Base-by-base conservation (phyloP, 1,139 yeast genomes). In the Geotrichum phurueaensis region DNA sequence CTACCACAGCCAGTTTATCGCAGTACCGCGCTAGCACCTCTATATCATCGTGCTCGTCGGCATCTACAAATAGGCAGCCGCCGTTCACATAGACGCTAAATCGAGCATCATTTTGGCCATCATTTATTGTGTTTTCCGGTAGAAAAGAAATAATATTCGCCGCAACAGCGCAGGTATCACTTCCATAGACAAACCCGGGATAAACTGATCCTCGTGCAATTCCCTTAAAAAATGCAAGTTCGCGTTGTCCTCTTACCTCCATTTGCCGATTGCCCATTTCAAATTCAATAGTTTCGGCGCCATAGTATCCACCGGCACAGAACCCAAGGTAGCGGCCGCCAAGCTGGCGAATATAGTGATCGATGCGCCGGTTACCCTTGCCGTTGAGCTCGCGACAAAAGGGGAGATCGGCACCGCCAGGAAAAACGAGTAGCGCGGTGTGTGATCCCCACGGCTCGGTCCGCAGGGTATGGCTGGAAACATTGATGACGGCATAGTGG, bases 361-460 rank as follows among this genome's bases (percentile, higher is more conserved):
- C 73, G 62, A 94, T 89, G 51, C 75, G 75, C 3, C 73, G 68
- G 68, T 85, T 89, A 0, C 91, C 92, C 7, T 72, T 75, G 1
- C 97, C 96, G 67, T 87, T 84, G 60, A 92, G 78, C 1, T 79
- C 78, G 53, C 79, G 77, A 70, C 97, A 89, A 70, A 82, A 87
- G 0, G 97, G 97, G 59, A 91, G 75, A 71, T 94, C 99, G 0
- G 98, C 97, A 2, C 99, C 99, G 1, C 99, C 99, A 0, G 99
- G 99, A 31, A 95, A 75, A 2, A 92, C 96, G 59, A 94, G 71
- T 65, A 89, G 77, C 0, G 96, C 79, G 0, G 98, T 88, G 68
- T 89, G 88, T 9, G 81, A 69, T 68, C 81, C 81, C 99, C 99
- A 95, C 0, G 99, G 99, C 69, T 94, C 98, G 51, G 82, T 80